A percentile compares a stretch with the other conserved stretches of the same genome.
Evolutionary conservation across 2,329 filamentous ascomycete species (phyloP).

Genomic region (Aspergillus quadricinctus): DNA sequence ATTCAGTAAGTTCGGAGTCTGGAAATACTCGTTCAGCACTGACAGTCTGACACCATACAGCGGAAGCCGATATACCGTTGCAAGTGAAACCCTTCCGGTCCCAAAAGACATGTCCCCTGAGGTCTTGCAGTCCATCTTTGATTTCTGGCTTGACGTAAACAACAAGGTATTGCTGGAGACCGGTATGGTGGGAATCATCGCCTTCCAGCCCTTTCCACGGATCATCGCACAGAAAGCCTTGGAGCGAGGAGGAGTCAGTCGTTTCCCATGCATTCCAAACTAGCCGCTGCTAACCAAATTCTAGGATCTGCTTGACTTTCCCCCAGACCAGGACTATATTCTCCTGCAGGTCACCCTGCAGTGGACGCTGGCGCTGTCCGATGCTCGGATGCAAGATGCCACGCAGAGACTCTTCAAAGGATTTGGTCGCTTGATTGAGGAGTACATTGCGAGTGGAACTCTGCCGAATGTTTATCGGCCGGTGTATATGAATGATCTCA

Average conservation of each 20-base stretch:
- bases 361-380: neutral
- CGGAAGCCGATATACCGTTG: neutral
- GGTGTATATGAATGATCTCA: neutral
- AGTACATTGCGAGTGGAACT: neutral
- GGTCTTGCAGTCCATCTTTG: neutral
- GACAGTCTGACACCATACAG: neutral
- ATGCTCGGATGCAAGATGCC: neutral
- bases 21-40: neutral
- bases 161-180: neutral
- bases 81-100: neutral
- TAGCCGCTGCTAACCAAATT: neutral
- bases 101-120: neutral
- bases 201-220: neutral
- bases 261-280: neutral
- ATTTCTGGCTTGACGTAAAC: neutral
- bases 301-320: neutral
- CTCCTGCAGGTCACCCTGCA: neutral
- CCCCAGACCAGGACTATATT: neutral
- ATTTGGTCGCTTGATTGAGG: neutral
- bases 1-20: neutral
- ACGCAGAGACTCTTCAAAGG: neutral
- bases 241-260: neutral
- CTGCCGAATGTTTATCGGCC: neutral
- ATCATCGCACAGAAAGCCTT: neutral
- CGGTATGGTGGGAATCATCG: neutral